Evolutionary conservation across 495 filamentous ascomycete species (phyloP).

Genomic region (Xylaria telfairii): DNA sequence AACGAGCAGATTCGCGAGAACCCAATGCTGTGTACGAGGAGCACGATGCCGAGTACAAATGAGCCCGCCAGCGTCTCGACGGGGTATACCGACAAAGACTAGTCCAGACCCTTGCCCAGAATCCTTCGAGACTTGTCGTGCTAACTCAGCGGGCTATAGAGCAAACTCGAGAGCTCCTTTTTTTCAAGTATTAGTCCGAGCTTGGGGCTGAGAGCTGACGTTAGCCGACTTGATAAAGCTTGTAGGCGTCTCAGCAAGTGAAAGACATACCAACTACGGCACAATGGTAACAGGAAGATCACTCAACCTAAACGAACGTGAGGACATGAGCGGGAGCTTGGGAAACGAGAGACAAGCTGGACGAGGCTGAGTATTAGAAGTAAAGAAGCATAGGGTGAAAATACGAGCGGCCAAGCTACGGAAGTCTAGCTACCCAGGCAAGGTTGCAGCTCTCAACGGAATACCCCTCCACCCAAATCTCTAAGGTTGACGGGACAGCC

Average conservation of each 20-base stretch:
- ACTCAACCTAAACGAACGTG: conserved; percentile 17
- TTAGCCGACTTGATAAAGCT: not conserved
- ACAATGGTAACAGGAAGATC: not conserved
- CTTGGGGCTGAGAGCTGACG: not conserved
- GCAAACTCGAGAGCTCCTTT: not conserved
- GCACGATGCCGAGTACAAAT: conserved; percentile 1
- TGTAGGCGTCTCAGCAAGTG: not conserved
- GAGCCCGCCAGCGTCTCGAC: not conserved
- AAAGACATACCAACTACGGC: conserved; percentile 9
- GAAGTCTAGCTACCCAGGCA: conserved; percentile 5
- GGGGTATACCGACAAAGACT: not conserved
- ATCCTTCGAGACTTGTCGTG: conserved; percentile 1
- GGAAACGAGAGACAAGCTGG: conserved; percentile 18
- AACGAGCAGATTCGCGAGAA: conserved; percentile 7
- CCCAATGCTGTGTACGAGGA: not conserved
- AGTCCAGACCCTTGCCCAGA: not conserved
- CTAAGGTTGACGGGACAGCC: not conserved
- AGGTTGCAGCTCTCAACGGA: conserved; percentile 22
- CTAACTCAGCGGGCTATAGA: not conserved
- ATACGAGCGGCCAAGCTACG: conserved; percentile 11
- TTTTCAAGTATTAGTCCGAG: not conserved
- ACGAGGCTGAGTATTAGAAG: conserved; percentile 24
- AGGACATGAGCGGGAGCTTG: not conserved
- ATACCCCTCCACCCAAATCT: conserved; percentile 8
- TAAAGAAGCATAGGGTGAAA: not conserved